Evolutionary conservation across 768 basidiomycete genomes (phyloP).

Genomic region (Vararia minispora): DNA sequence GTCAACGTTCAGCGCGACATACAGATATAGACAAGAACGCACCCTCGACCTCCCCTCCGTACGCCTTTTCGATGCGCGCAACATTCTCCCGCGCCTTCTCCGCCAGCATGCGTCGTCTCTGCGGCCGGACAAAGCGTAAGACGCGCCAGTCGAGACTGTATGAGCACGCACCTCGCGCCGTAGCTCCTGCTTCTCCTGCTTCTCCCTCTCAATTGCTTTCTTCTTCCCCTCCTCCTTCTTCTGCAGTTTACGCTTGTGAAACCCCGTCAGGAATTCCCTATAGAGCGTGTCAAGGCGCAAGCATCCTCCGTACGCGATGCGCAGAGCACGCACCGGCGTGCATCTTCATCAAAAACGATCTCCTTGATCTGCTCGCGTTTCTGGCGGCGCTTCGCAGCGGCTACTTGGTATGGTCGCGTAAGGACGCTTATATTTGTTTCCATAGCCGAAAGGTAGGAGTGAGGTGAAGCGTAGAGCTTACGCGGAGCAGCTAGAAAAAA

Average conservation of each 20-base stretch:
- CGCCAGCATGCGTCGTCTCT: slow-evolving; percentile 73
- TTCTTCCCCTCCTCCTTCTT: slow-evolving; percentile 68
- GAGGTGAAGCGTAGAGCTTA: neutral
- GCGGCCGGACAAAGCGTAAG: slow-evolving; percentile 9
- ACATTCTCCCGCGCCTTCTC: slow-evolving; percentile 75
- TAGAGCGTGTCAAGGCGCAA: neutral
- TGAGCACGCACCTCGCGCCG: slow-evolving; percentile 56
- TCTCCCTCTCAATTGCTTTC: slow-evolving; percentile 67
- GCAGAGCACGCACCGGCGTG: slow-evolving; percentile 45
- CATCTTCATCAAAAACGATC: slow-evolving; percentile 79
- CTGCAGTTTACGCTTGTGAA: slow-evolving; percentile 84
- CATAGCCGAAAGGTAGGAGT: slow-evolving; percentile 16
- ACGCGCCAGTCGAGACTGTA: slow-evolving; percentile 3
- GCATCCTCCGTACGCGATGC: neutral
- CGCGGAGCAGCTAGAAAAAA: neutral
- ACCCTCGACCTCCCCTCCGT: slow-evolving; percentile 25
- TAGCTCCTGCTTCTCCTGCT: slow-evolving; percentile 61
- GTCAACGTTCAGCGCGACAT: neutral
- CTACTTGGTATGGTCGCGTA: slow-evolving; percentile 49
- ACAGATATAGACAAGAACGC: neutral
- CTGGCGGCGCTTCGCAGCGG: slow-evolving; percentile 58
- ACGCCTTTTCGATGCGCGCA: slow-evolving; percentile 64
- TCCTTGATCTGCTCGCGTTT: slow-evolving; percentile 63
- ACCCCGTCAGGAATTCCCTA: slow-evolving; percentile 89
- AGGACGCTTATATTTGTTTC: slow-evolving; percentile 41